Evolutionary conservation across 2,329 filamentous ascomycete genomes (phyloP), one percentile per base, ranked within the genome.

Genomic region (Meredithiella fracta): DNA sequence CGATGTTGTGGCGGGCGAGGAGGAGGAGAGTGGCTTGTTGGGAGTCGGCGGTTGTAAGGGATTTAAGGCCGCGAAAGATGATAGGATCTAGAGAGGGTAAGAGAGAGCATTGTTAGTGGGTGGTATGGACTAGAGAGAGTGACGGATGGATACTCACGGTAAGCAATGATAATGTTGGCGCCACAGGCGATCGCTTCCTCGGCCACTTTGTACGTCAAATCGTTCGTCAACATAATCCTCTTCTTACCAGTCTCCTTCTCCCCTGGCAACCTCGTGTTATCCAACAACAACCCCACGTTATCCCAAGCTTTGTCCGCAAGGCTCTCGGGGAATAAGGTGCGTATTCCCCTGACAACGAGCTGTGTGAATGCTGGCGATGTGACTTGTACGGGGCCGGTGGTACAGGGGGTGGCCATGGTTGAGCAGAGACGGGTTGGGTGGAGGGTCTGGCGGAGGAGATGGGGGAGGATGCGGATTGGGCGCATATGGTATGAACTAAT

Each of bases 31-130:
- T 86, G 47, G 82, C 78, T 66, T 98, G 92, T 67, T 97, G 92
- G 8, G 87, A 78, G 65, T 98, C 86, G 60, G 77, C 76, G 51
- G 89, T 78, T 34, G 87, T 94, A 65, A 98, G 73, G 61, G 86
- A 84, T 70, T 96, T 98, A 62, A 98, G 76, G 54, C 86, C 86
- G 51, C 86, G 82, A 74, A 98, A 98, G 66, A 98, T 97, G 66
- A 97, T 92, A 22, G 92, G 92, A 69, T 98, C 87, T 94, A 62
- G 59, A 55, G 7, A 22, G 15, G 11, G n/a, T n/a, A n/a, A 54
- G 29, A 34, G 17, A 55, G 49, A 20, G 59, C 53, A 56, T 47
- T 51, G 22, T 60, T 37, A 59, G 57, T 20, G 7, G 20, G 17
- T 20, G 26, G n/a, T 37, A 4, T 38, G 15, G 6, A 14, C 2